Evolutionary conservation across 2,329 filamentous ascomycete species (phyloP), one percentile per base, ranked within the genome.

Genomic region (Nemania sp.): DNA sequence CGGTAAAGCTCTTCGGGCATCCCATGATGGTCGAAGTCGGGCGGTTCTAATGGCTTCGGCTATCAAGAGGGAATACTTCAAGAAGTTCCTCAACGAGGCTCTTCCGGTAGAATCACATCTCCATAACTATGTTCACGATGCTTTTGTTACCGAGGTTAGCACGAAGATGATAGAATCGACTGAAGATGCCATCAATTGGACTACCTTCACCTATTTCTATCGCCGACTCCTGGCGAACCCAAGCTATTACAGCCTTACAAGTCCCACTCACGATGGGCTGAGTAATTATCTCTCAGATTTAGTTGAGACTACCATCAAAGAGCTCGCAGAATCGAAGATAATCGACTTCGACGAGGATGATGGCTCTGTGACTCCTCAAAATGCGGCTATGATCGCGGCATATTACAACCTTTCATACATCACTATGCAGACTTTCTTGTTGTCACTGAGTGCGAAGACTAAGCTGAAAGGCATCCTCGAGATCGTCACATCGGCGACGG

Each of bases 341-440:
- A 94, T 99, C 73, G 94, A 98, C 74, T 88, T 97, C 56, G 95
- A 98, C 72, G 94, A 97, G 77, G 94, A 97, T 57, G 95, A 98
- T 77, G 95, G 97, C 75, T 90, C 90, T 0, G 91, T 98, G 52
- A 88, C 92, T 20, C 94, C 96, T 15, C 88, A 97, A 75, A 98
- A 99, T 79, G 92, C 95, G 2, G 96, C 96, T 73, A 98, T 98
- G 93, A 98, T 99, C 77, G 94, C 93, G 10, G 94, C 96, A 1
- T 98, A 99, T 85, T 99, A 99, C 87, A 98, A 98, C 81, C 97
- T 99, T 77, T 98, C 95, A 5, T 98, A 98, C 82, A 93, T 97
- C 79, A 99, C 96, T 2, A 99, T 99, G 94, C 95, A 99, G 82
- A 99, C 96, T 0, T 95, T 99, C 86, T 85, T 99, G 59, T 86